Evolutionary conservation across 2,329 filamentous ascomycete species (phyloP).

Genomic region (Apiospora kogelbergensis): DNA sequence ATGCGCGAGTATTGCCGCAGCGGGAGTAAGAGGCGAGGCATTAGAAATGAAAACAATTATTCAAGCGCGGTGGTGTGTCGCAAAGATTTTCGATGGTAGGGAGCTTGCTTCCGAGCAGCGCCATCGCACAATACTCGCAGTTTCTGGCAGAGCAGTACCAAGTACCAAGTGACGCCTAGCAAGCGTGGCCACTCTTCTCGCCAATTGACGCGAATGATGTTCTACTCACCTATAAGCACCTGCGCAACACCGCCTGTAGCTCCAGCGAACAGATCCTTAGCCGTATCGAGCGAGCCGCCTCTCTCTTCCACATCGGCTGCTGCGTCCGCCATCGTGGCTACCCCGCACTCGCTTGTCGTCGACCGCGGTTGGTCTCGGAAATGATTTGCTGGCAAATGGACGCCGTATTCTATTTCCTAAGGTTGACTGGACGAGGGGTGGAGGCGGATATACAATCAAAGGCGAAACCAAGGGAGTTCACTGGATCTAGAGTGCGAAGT

Average conservation of each 20-base stretch:
- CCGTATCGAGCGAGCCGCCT: conserved; percentile 54
- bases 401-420: background rate
- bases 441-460: background rate
- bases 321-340: conserved; percentile 29
- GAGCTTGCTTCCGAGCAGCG: background rate
- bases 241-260: conserved; percentile 92
- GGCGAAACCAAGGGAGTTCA: background rate
- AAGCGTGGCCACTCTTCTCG: background rate
- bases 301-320: conserved; percentile 30
- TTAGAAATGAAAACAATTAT: no score
- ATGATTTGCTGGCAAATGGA: background rate
- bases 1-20: background rate
- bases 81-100: background rate
- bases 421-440: background rate
- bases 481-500: background rate
- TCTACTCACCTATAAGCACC: conserved; percentile 80
- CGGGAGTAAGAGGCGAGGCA: background rate
- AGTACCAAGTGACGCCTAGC: background rate
- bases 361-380: background rate
- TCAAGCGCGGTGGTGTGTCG: background rate
- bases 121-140: background rate
- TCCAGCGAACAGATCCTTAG: conserved; percentile 89
- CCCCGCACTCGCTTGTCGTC: background rate
- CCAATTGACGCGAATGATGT: conserved; percentile 16
- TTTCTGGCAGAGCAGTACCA: background rate